Conservation (phyloP, 306 rosid species). For the Pueraria montana region DNA sequence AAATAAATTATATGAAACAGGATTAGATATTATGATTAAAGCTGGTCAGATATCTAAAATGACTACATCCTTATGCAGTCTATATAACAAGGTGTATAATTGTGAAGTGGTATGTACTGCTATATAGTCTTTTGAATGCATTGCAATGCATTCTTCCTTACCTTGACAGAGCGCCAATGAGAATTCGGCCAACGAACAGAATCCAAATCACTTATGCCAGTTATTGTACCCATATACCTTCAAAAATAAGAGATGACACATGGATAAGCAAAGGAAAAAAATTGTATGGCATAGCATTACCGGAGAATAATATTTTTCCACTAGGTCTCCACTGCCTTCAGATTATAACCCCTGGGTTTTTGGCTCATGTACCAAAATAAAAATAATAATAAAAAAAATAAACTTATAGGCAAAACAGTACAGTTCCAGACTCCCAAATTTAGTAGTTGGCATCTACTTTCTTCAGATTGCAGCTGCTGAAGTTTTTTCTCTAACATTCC, state of each 20-base stretch:
- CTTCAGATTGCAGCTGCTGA: slow-evolving; percentile 19
- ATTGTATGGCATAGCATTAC: neutral
- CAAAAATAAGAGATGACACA: slow-evolving; percentile 25
- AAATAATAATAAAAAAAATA: neutral
- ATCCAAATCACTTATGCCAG: slow-evolving; percentile 89
- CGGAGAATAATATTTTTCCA: slow-evolving; percentile 23
- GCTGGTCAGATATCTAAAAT: slow-evolving; percentile 1
- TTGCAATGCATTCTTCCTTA: slow-evolving; percentile 27
- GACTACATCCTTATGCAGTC: neutral
- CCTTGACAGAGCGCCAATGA: slow-evolving; percentile 98
- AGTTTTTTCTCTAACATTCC: neutral
- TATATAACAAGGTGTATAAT: neutral
- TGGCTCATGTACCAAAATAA: neutral
- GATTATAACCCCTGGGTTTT: neutral
- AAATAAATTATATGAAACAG: slow-evolving; percentile 18
- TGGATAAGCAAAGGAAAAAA: slow-evolving; percentile 32
- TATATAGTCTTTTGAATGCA: neutral
- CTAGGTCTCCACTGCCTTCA: slow-evolving; percentile 8
- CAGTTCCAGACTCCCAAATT: slow-evolving; percentile 30
- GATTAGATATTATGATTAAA: neutral
- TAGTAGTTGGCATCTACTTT: neutral
- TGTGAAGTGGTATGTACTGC: neutral
- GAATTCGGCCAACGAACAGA: slow-evolving; percentile 91
- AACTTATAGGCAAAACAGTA: neutral
- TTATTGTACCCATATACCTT: slow-evolving; percentile 98